phyloP scores from a whole-genome alignment of 495 filamentous ascomycete species.

The Penicillium diatomitis region DNA sequence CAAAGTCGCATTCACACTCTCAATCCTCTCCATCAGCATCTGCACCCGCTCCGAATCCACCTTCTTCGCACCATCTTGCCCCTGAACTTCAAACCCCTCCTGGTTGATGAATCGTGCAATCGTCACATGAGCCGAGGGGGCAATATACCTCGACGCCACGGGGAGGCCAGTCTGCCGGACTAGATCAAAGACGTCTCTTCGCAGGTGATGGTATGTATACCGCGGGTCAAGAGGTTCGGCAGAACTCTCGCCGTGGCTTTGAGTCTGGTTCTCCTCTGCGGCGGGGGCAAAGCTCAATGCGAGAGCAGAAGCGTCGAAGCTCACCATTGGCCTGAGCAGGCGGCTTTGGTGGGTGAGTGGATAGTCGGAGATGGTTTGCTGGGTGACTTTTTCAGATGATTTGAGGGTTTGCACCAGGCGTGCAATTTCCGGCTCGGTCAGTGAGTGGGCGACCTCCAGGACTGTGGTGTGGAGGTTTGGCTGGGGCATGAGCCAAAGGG shows the following conservation, averaged over 20 bases:
- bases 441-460: slow-evolving; percentile 13
- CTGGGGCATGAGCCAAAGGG: slow-evolving; percentile 75
- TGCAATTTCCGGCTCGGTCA: slow-evolving; percentile 11
- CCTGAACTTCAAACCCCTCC: slow-evolving; percentile 29
- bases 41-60: slow-evolving; percentile 40
- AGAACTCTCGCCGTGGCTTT: slow-evolving; percentile 26
- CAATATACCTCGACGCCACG: slow-evolving; percentile 64
- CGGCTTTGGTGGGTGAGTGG: slow-evolving; percentile 50
- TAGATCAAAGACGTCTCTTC: slow-evolving; percentile 59
- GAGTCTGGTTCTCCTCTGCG: slow-evolving; percentile 16
- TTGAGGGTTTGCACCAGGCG: slow-evolving; percentile 27
- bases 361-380: slow-evolving; percentile 44
- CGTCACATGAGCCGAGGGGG: slow-evolving; percentile 77
- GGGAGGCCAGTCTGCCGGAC: slow-evolving; percentile 43
- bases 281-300: slow-evolving; percentile 76
- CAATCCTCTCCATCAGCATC: slow-evolving; percentile 55
- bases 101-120: slow-evolving; percentile 64
- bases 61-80: slow-evolving; percentile 19
- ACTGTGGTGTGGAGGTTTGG: slow-evolving; percentile 66
- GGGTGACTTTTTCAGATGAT: slow-evolving; percentile 28
- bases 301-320: slow-evolving; percentile 68
- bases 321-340: slow-evolving; percentile 68
- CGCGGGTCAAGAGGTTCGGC: slow-evolving; percentile 29
- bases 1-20: slow-evolving; percentile 61
- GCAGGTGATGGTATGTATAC: slow-evolving; percentile 81